Evolutionary conservation across 2,329 filamentous ascomycete genomes (phyloP).

Genomic region (Botrytis squamosa): DNA sequence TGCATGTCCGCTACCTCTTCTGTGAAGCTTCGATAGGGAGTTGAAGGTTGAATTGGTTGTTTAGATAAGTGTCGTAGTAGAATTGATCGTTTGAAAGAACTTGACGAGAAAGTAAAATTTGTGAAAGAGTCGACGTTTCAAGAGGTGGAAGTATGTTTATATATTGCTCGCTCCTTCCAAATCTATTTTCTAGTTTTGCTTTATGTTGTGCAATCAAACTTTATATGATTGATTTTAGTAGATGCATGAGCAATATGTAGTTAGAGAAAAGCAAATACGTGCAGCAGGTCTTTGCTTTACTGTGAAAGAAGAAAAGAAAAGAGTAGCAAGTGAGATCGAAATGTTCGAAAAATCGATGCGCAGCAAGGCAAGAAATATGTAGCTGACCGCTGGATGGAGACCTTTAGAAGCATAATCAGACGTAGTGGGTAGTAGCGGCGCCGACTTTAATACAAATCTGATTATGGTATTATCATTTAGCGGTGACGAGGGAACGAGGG

Average conservation of each 20-base stretch:
- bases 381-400: constrained; percentile 23
- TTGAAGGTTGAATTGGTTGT: constrained; percentile 1
- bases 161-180: constrained; percentile 16
- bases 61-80: background rate
- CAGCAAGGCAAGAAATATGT: constrained; percentile 19
- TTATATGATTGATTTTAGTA: constrained; percentile 18
- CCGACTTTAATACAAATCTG: constrained; percentile 19
- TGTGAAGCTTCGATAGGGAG: constrained; percentile 20
- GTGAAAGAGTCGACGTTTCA: background rate
- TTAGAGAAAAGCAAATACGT: constrained; percentile 15
- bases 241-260: constrained; percentile 9
- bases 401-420: constrained; percentile 7
- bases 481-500: constrained; percentile 16
- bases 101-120: constrained; percentile 9
- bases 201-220: constrained; percentile 22
- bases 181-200: background rate
- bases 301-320: constrained; percentile 15
- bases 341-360: constrained; percentile 3
- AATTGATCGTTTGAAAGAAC: background rate
- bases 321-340: background rate
- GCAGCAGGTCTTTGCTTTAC: constrained; percentile 14
- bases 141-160: constrained; percentile 4
- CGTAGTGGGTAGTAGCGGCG: constrained; percentile 9
- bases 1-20: constrained; percentile 26
- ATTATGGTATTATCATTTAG: background rate